These are phyloP conservation scores for Pseudocercospora pini-densiflorae DNA, from an alignment of 2,329 filamentous ascomycete genomes.

Conservation along the genomic window DNA sequence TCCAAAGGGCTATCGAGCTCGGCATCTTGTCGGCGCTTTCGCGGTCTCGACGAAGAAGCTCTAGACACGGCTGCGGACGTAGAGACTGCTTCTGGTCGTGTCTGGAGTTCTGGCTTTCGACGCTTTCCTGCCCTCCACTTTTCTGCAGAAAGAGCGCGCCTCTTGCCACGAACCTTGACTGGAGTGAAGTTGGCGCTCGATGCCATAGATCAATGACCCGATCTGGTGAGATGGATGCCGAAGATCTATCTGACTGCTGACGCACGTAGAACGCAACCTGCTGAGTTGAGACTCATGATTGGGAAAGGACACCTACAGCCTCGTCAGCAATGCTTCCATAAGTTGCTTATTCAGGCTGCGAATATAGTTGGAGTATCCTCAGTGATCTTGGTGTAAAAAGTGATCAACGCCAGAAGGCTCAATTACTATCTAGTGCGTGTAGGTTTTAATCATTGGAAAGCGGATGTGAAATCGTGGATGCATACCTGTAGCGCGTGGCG, in stretches of 20 bases:
- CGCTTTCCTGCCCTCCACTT: conserved; percentile 35
- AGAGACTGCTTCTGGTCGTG: conserved; percentile 7
- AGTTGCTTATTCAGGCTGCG: not conserved
- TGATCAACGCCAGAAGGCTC: conserved; percentile 42
- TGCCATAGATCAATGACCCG: conserved; percentile 10
- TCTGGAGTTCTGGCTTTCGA: conserved; percentile 27
- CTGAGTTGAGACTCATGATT: not conserved
- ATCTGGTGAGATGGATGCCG: not conserved
- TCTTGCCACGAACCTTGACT: conserved; percentile 41
- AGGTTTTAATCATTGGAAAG: conserved; percentile 68
- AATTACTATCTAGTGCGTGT: conserved; percentile 61
- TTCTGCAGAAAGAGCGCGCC: conserved; percentile 30
- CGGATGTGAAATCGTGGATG: conserved; percentile 23
- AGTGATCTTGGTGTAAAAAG: conserved; percentile 48
- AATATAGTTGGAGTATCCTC: conserved; percentile 29
- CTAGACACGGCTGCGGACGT: not conserved
- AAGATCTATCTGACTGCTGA: not conserved
- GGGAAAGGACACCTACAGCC: not conserved
- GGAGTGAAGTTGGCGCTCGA: conserved; percentile 30
- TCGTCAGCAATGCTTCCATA: conserved; percentile 1
- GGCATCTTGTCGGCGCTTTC: conserved; percentile 23
- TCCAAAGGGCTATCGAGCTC: conserved; percentile 35
- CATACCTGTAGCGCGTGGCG: conserved; percentile 13
- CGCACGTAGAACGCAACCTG: not conserved
- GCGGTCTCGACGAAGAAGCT: conserved; percentile 11